Evolutionary conservation across 768 basidiomycete species (phyloP).

Genomic region (Phlegmacium glaucopus): DNA sequence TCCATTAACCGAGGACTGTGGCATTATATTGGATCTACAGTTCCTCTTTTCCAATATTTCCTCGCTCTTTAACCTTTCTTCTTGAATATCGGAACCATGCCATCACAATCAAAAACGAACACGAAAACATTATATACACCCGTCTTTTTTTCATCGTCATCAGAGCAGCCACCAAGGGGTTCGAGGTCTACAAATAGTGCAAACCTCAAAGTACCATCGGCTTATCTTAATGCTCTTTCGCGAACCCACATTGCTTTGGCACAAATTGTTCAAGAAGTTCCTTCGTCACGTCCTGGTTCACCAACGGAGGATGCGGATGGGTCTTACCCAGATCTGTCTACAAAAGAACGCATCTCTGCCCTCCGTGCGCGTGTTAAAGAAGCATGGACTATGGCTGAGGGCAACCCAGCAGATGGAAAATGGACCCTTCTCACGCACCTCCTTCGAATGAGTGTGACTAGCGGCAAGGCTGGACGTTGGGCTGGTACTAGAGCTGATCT

Average conservation of each 20-base stretch:
- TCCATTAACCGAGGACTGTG: no score
- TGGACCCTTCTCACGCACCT: constrained; percentile 16
- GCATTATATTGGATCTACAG: no score
- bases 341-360: constrained; percentile 10
- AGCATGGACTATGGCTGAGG: constrained; percentile 15
- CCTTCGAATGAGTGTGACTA: constrained; percentile 15
- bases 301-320: constrained; percentile 11
- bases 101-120: not conserved
- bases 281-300: constrained; percentile 15
- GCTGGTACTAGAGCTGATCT: constrained; percentile 14
- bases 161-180: not conserved
- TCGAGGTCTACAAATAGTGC: not conserved
- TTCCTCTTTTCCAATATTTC: no score
- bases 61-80: no score
- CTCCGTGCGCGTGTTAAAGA: constrained; percentile 14
- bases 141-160: not conserved
- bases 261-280: constrained; percentile 25
- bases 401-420: constrained; percentile 20
- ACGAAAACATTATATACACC: not conserved
- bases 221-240: constrained; percentile 10
- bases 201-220: not conserved
- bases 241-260: constrained; percentile 23
- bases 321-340: not conserved
- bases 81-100: no score
- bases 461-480: constrained; percentile 19